phyloP scores from a whole-genome alignment of 345 rosid genomes.

The Sonneratia caseolaris region DNA sequence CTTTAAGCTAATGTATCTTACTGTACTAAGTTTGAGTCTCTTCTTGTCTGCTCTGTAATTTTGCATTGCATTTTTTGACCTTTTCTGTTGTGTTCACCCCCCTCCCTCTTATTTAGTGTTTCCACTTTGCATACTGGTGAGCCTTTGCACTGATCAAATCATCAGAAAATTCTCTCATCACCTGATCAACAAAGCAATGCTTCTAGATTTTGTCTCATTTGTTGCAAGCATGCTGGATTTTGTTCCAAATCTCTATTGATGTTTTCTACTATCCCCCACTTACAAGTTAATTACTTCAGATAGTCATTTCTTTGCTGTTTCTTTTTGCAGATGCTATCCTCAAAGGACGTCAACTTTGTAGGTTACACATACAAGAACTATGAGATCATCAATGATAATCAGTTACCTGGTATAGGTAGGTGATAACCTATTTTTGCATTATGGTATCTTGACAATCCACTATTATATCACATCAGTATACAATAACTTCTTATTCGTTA shows the following conservation, averaged over 20 bases:
- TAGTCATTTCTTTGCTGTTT: background rate
- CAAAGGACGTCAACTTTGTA: constrained; percentile 92
- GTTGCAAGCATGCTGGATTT: background rate
- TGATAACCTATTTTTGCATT: constrained; percentile 5
- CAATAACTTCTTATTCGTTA: background rate
- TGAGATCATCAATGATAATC: constrained; percentile 82
- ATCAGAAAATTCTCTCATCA: background rate
- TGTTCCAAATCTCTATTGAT: background rate
- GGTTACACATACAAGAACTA: constrained; percentile 98
- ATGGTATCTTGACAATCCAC: background rate
- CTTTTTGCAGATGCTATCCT: constrained; percentile 76
- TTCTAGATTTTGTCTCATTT: background rate
- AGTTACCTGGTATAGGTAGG: constrained; percentile 85
- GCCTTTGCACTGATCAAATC: background rate
- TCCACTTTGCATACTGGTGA: background rate
- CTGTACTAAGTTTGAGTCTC: background rate
- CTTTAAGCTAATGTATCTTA: background rate
- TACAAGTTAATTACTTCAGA: background rate
- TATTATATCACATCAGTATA: background rate
- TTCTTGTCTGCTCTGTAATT: background rate
- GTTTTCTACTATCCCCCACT: background rate
- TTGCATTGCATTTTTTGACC: too few relatives aligned
- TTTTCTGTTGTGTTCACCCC: background rate
- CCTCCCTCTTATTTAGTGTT: background rate
- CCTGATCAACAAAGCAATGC: background rate